A percentile compares a stretch with the other conserved stretches of the same genome.
Evolutionary conservation across 1,284 basidiomycete species (phyloP).

Genomic region (Ceratobasidium sp.): DNA sequence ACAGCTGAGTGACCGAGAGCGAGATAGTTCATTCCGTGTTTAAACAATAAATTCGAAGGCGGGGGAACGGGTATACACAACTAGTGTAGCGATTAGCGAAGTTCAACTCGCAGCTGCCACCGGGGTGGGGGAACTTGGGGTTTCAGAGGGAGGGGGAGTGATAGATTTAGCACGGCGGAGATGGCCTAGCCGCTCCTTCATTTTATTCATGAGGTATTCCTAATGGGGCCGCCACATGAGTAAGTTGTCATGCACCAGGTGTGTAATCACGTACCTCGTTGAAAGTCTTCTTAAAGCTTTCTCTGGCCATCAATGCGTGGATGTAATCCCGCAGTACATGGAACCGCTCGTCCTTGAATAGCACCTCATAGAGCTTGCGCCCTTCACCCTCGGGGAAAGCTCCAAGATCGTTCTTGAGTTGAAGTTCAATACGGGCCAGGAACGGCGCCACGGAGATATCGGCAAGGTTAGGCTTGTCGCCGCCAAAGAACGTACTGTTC

Average conservation of each 20-base stretch:
- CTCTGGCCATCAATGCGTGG: conserved; percentile 38
- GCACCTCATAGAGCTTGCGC: conserved; percentile 32
- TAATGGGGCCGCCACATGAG: conserved; percentile 13
- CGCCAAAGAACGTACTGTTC: conserved; percentile 40
- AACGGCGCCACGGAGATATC: conserved; percentile 45
- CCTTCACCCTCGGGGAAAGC: conserved; percentile 33
- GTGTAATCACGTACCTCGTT: conserved; percentile 21
- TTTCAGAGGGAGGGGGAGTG: conserved; percentile 28
- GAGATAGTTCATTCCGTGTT: background rate
- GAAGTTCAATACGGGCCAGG: conserved; percentile 38
- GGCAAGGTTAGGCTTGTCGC: conserved; percentile 40
- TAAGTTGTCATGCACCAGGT: background rate
- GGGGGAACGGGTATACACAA: conserved; percentile 3
- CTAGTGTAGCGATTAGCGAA: background rate
- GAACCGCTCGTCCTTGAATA: conserved; percentile 41
- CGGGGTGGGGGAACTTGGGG: conserved; percentile 7
- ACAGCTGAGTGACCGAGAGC: too few relatives aligned
- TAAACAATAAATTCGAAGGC: background rate
- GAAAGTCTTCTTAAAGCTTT: conserved; percentile 42
- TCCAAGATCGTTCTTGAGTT: conserved; percentile 42
- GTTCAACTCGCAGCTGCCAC: conserved; percentile 27
- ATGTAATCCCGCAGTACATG: conserved; percentile 33
- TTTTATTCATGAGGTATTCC: conserved; percentile 22
- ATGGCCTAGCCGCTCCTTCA: conserved; percentile 23
- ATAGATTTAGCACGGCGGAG: conserved; percentile 32